Conservation (phyloP, 768 basidiomycete species). For the Hirschioporus abietinus region DNA sequence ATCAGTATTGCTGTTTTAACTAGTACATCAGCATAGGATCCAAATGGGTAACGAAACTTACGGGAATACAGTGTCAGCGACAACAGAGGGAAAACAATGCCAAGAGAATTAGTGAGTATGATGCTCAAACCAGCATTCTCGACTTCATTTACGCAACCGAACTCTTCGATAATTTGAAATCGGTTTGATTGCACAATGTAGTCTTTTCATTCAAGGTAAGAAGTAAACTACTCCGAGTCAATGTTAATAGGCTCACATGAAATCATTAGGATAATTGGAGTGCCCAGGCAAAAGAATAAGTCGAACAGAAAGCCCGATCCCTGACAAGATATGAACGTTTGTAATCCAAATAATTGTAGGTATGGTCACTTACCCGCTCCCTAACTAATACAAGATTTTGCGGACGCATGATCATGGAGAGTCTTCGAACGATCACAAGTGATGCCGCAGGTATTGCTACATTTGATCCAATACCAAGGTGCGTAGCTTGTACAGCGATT, state of each 20-base stretch:
- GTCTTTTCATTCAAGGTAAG: conserved; percentile 21
- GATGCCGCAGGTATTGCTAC: conserved; percentile 34
- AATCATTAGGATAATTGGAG: background rate
- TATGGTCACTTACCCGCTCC: background rate
- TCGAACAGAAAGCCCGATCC: background rate
- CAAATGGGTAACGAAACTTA: background rate
- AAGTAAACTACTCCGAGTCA: background rate
- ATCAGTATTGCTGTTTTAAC: too few relatives aligned
- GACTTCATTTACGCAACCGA: conserved; percentile 31
- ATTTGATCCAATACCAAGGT: conserved; percentile 20
- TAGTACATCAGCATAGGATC: background rate
- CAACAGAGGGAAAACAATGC: background rate
- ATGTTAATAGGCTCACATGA: background rate
- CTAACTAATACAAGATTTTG: background rate
- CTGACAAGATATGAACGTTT: background rate
- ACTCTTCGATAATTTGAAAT: conserved; percentile 43
- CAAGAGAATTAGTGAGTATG: background rate
- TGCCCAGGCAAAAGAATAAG: background rate
- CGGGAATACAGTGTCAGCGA: background rate
- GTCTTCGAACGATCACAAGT: conserved; percentile 43
- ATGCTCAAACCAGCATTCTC: background rate
- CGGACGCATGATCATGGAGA: conserved; percentile 33
- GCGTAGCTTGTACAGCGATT: conserved; percentile 24
- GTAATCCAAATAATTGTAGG: background rate
- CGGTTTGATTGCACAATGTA: conserved; percentile 44